A percentile compares a stretch with the other conserved stretches of the same genome.
Conservation (phyloP, 2,329 filamentous ascomycete species). For the Cyphellophora attinorum region DNA sequence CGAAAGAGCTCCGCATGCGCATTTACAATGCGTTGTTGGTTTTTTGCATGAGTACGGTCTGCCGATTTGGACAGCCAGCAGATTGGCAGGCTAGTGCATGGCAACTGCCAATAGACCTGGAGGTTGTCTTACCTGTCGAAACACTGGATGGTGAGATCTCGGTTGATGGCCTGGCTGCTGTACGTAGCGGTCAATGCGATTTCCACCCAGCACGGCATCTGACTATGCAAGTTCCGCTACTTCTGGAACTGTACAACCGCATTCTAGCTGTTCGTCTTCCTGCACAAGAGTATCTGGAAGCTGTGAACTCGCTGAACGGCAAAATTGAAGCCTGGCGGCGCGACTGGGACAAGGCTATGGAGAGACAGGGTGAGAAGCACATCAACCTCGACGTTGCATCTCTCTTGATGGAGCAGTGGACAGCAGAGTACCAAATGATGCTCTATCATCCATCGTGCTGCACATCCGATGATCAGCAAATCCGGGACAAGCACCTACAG, state of each 20-base stretch:
- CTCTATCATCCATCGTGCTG: constrained; percentile 46
- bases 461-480: constrained; percentile 20
- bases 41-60: constrained; percentile 59
- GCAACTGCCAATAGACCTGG: too few relatives aligned
- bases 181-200: constrained; percentile 49
- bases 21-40: constrained; percentile 65
- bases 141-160: constrained; percentile 62
- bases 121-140: constrained; percentile 64
- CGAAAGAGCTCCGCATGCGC: constrained; percentile 68
- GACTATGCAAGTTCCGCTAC: constrained; percentile 56
- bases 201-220: constrained; percentile 58
- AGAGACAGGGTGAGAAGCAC: constrained; percentile 20
- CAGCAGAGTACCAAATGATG: constrained; percentile 40
- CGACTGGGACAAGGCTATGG: constrained; percentile 43
- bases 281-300: constrained; percentile 52
- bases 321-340: constrained; percentile 55
- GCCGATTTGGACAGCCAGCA: constrained; percentile 69
- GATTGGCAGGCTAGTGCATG: constrained; percentile 61
- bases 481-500: constrained; percentile 22
- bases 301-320: constrained; percentile 56
- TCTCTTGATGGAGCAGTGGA: constrained; percentile 39
- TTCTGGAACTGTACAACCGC: constrained; percentile 64
- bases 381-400: constrained; percentile 33
- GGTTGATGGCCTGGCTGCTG: constrained; percentile 52
- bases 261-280: constrained; percentile 63